Evolutionary conservation across 257 asterid species (phyloP), one percentile per base, ranked within the genome.

Genomic region (Handroanthus guayacan): DNA sequence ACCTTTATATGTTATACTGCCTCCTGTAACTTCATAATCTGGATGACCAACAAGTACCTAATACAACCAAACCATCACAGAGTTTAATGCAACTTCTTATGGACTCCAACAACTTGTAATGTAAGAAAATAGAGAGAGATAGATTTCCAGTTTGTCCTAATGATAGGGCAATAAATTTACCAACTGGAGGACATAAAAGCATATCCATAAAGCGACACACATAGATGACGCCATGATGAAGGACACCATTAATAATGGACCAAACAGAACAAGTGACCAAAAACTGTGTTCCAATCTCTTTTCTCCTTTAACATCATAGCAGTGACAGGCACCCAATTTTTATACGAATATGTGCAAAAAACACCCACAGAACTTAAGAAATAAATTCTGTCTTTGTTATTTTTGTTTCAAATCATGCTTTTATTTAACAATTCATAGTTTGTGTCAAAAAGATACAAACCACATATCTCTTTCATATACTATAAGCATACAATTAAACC

Each of bases 11-110:
- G 87, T 86, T 78, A 90, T 71, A 71, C 90, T 95, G 54, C 99
- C 98, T 68, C 92, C 95, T 6, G 96, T 91, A 71, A 93, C 72
- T 85, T 93, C 98, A 85, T 95, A 95, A 87, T 93, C 98, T 64
- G 99, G 98, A 87, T 95, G 98, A 61, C 99, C 99, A 78, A 86
- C 98, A 83, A 95, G 98, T 74, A 95, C 99, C 99, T 95, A 78
- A 76, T 66, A 75, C 70, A 87, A 81, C 34, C 48, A 58, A 77
- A 78, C 58, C 81, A 74, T 54, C 65, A 82, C 66, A 57, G 74
- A 48, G 50, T 60, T 77, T 44, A 78, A 78, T 25, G 31, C 31
- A 25, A 25, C 31, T 25, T 25, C 31, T 25, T 25, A 25, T 25
- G 31, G 31, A 25, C 31, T 25, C 1, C 31, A 25, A 25, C 31